These are phyloP conservation scores for Leishmania amazonensis DNA, from an alignment of 208 protist genomes.

Conservation along the genomic window DNA sequence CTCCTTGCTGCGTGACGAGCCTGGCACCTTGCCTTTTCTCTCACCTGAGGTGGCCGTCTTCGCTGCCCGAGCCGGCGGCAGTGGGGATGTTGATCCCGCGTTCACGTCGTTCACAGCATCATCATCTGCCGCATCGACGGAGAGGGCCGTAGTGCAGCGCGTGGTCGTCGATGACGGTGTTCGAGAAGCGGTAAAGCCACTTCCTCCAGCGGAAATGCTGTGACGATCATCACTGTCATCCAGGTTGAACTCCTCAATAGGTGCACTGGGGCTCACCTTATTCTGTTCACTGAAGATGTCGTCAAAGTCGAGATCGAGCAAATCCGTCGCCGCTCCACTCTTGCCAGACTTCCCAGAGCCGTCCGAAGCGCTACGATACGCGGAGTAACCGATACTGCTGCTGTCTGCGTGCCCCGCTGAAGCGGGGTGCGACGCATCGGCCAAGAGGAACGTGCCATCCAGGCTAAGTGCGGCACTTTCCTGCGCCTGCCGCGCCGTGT, in stretches of 20 bases:
- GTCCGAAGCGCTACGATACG: not conserved
- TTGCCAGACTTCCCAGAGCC: not conserved
- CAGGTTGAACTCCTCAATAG: conserved; percentile 38
- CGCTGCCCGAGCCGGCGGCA: not conserved
- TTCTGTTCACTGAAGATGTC: conserved; percentile 59
- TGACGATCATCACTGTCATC: conserved; percentile 13
- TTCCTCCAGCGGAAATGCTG: not conserved
- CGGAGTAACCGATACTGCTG: not conserved
- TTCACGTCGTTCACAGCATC: not conserved
- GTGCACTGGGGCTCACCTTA: not conserved
- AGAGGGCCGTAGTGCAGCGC: not conserved
- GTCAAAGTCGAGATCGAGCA: conserved; percentile 80
- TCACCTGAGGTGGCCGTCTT: not conserved
- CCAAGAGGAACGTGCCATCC: conserved; percentile 32
- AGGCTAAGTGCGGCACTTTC: not conserved
- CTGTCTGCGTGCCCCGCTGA: not conserved
- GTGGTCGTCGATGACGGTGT: not conserved
- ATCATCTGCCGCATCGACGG: not conserved
- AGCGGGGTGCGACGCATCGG: conserved; percentile 7
- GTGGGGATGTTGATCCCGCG: not conserved
- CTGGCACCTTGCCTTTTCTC: not conserved
- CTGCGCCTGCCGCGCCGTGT: not conserved
- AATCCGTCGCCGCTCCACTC: conserved; percentile 9
- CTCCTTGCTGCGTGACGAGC: not conserved
- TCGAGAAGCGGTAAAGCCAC: not conserved